phyloP scores from a whole-genome alignment of 202 grass and related monocot species.

The Dendrocalamus latiflorus region DNA sequence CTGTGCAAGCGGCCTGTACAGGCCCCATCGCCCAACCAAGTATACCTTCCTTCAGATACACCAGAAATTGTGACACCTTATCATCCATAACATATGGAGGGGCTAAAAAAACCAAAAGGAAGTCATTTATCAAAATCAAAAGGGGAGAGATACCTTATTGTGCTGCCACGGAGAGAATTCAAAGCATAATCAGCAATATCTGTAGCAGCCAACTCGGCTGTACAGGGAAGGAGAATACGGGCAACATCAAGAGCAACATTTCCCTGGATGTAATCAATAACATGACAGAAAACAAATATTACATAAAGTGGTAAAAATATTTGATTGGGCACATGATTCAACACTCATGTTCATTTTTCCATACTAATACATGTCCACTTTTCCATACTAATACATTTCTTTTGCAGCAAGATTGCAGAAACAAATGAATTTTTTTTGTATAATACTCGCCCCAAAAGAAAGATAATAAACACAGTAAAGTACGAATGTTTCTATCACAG shows the following conservation, averaged over 20 bases:
- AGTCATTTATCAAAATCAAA: neutral
- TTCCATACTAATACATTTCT: no score
- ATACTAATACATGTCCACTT: no score
- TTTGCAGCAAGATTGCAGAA: no score
- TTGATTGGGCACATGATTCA: neutral
- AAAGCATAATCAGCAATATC: slow-evolving; percentile 89
- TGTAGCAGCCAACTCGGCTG: slow-evolving; percentile 66
- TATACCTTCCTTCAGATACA: slow-evolving; percentile 70
- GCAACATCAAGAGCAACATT: no score
- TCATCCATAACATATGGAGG: neutral
- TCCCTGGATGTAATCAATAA: slow-evolving; percentile 46
- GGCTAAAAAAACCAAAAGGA: neutral
- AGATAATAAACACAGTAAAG: no score
- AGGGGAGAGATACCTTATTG: slow-evolving; percentile 56
- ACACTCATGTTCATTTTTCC: no score
- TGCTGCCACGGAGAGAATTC: slow-evolving; percentile 54
- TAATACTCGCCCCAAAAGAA: no score
- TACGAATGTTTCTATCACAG: no score
- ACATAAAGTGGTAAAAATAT: neutral
- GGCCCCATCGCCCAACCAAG: slow-evolving; percentile 78
- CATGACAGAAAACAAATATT: slow-evolving; percentile 12
- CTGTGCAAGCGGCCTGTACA: slow-evolving; percentile 88
- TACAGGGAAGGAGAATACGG: slow-evolving; percentile 71
- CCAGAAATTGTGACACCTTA: slow-evolving; percentile 20
- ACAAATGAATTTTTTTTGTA: no score